Base-by-base conservation (phyloP, 768 basidiomycete species). In the Tricholoma sp. region DNA sequence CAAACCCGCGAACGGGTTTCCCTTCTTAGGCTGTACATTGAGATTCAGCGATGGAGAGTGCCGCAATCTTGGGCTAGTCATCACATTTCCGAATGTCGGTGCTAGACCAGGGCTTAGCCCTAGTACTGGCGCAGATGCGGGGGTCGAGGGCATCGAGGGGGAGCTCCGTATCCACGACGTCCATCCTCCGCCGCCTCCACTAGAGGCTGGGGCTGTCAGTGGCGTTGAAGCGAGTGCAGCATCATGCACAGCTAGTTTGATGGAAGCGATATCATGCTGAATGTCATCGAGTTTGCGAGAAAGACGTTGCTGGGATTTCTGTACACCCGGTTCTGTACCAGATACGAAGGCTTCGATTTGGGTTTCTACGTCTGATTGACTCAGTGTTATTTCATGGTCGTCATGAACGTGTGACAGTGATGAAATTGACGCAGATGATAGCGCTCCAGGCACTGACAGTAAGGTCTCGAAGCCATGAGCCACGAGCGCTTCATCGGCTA, bases 41-140 rank as follows among this genome's bases (percentile, higher is more conserved):
- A 69, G 57, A 48, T 67, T 66, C 58, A 74, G 57, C 10, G 84
- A 82, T 0, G 74, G 68, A 0, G 78, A 71, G 50, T 80, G 83
- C n/a, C 80, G 74, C 18, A 82, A 65, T 15, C 80, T 74, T 2
- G 86, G 86, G 10, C 78, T 80, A 1, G 86, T 87, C 78, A 90
- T 86, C 37, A 88, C 79, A 33, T 80, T 73, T 11, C 88, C 88
- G 63, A 90, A 90, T 31, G 86, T 89, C n/a, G 79, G 79, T 12
- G 75, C 71, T 4, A 69, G 64, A 7, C 59, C 60, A 6, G 67
- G 49, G 66, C 59, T 66, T 64, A 65, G 68, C 20, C 63, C 59
- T 12, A 56, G 61, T 17, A 55, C 49, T 9, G 52, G 65, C n/a
- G 54, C 65, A 41, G 76, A 76, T 60, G 70, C 81, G 36, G 71